Conservation (phyloP, 805 yeast genomes). For the Ogataea sp. region DNA sequence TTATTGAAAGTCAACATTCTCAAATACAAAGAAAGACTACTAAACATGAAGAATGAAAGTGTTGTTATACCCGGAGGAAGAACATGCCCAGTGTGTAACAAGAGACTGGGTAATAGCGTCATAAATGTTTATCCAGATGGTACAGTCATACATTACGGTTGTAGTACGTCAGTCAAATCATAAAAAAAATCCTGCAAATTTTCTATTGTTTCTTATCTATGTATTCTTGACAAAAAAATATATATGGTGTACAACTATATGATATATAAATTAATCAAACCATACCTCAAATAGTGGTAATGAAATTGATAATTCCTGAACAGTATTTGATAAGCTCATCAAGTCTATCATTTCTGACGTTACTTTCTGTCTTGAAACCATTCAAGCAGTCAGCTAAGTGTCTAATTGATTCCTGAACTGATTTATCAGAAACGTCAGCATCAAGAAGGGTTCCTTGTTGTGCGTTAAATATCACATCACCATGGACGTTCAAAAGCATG, state of each 20-base stretch:
- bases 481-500: conserved; percentile 69
- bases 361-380: conserved; percentile 37
- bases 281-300: conserved; percentile 33
- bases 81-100: conserved; percentile 53
- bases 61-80: conserved; percentile 30
- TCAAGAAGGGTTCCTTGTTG: conserved; percentile 7
- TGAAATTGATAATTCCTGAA: conserved; percentile 65
- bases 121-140: conserved; percentile 39
- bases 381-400: conserved; percentile 36
- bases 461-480: conserved; percentile 52
- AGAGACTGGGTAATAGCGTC: conserved; percentile 44
- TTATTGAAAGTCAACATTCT: conserved; percentile 47
- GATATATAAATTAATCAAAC: too few relatives aligned
- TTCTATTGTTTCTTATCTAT: neutral
- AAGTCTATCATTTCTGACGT: conserved; percentile 35
- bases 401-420: conserved; percentile 22
- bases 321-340: conserved; percentile 72
- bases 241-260: neutral
- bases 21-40: conserved; percentile 33
- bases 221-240: neutral
- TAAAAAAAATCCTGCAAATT: neutral
- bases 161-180: conserved; percentile 20
- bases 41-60: conserved; percentile 19
- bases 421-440: conserved; percentile 18
- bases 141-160: conserved; percentile 49